Percentiles rank a stretch among this genome's conserved stretches.
Evolutionary conservation across 1,284 basidiomycete genomes (phyloP).

Genomic region (Somion occarium): DNA sequence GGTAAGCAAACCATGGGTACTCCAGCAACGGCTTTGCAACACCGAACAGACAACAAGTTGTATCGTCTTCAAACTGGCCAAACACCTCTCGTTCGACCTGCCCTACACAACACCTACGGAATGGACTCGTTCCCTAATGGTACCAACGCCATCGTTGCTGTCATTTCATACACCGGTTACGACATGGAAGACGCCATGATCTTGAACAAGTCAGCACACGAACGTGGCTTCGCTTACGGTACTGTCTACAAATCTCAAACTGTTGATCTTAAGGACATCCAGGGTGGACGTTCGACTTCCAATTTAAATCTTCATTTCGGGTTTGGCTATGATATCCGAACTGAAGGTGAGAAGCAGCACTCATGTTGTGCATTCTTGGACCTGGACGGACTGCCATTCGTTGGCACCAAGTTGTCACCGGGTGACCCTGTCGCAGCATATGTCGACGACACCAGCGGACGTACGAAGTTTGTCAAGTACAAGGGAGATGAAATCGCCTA

Average conservation of each 20-base stretch:
- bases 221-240: slow-evolving; percentile 96
- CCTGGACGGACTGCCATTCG: slow-evolving; percentile 78
- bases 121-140: slow-evolving; percentile 99
- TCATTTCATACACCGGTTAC: slow-evolving; percentile 99
- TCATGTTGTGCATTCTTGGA: slow-evolving; percentile 65
- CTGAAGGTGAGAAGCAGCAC: slow-evolving; percentile 53
- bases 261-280: slow-evolving; percentile 83
- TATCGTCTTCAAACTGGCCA: slow-evolving; percentile 96
- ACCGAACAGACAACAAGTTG: slow-evolving; percentile 98
- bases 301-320: slow-evolving; percentile 80
- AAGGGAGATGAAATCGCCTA: slow-evolving; percentile 95
- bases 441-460: slow-evolving; percentile 81
- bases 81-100: slow-evolving; percentile 91
- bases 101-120: slow-evolving; percentile 91
- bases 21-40: slow-evolving; percentile 85
- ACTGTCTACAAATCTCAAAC: slow-evolving; percentile 96
- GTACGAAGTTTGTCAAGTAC: slow-evolving; percentile 90
- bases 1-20: slow-evolving; percentile 99
- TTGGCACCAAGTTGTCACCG: slow-evolving; percentile 68
- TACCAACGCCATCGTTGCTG: slow-evolving; percentile 96
- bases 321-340: slow-evolving; percentile 72
- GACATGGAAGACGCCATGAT: slow-evolving; percentile 99
- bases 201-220: slow-evolving; percentile 97
- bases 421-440: slow-evolving; percentile 88
- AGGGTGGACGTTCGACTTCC: slow-evolving; percentile 57